These are phyloP conservation scores for Neoascochyta sp. DNA, from an alignment of 2,329 filamentous ascomycete genomes.

Conservation along the genomic window DNA sequence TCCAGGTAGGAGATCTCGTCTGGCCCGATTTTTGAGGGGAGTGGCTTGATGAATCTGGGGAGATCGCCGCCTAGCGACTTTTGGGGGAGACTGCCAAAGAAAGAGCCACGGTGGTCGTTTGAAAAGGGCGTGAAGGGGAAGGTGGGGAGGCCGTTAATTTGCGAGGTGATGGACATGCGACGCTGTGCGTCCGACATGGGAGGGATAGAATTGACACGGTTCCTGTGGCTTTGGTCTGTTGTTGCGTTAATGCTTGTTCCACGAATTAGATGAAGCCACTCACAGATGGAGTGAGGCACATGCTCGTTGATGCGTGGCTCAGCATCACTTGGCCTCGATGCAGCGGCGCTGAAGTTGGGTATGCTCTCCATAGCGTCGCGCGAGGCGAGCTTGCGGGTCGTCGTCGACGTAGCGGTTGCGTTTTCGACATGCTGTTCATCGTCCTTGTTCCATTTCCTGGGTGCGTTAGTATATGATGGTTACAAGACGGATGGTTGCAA, in stretches of 20 bases:
- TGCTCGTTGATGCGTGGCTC: slow-evolving; percentile 53
- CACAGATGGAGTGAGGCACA: slow-evolving; percentile 63
- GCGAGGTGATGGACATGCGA: slow-evolving; percentile 43
- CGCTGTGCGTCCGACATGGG: slow-evolving; percentile 45
- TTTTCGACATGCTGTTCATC: slow-evolving; percentile 32
- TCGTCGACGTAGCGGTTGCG: slow-evolving; percentile 16
- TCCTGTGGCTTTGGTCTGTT: slow-evolving; percentile 49
- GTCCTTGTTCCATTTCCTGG: slow-evolving; percentile 44
- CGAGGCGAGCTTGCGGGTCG: slow-evolving; percentile 39
- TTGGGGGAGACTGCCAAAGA: slow-evolving; percentile 49
- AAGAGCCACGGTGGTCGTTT: slow-evolving; percentile 26
- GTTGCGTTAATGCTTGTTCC: slow-evolving; percentile 1
- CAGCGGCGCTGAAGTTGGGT: slow-evolving; percentile 27
- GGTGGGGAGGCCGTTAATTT: slow-evolving; percentile 31
- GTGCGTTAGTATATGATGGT: slow-evolving; percentile 20
- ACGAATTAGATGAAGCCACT: slow-evolving; percentile 29
- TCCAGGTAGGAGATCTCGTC: slow-evolving; percentile 82
- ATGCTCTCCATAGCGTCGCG: slow-evolving; percentile 37
- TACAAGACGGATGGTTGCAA: too few relatives aligned
- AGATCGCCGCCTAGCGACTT: slow-evolving; percentile 47
- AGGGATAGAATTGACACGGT: slow-evolving; percentile 35
- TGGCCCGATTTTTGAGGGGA: slow-evolving; percentile 70
- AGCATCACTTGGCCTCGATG: slow-evolving; percentile 39
- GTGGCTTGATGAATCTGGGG: slow-evolving; percentile 71
- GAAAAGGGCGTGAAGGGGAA: slow-evolving; percentile 38